Percentiles rank a stretch among this genome's conserved stretches.
These are phyloP conservation scores for Aspergillus cejpii DNA, from an alignment of 2,329 filamentous ascomycete genomes.

Conservation along the genomic window DNA sequence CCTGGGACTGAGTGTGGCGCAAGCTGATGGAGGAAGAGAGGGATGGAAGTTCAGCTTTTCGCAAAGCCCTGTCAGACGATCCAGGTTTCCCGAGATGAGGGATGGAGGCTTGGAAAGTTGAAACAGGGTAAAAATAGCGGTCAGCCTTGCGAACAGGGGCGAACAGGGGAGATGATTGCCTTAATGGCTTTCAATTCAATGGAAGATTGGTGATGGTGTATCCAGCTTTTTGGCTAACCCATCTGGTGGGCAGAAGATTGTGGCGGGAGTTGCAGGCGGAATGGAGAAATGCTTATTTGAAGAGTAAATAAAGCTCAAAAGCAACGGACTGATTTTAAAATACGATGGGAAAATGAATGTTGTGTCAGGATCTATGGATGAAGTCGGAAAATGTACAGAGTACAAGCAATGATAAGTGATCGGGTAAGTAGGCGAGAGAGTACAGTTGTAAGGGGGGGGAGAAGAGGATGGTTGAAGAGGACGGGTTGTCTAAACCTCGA, in stretches of 20 bases:
- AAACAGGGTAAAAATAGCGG: conserved; percentile 24
- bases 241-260: conserved; percentile 14
- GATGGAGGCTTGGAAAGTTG: conserved; percentile 18
- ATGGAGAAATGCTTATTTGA: conserved; percentile 13
- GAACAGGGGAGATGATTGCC: conserved; percentile 3
- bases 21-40: conserved; percentile 33
- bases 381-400: too few species aligned
- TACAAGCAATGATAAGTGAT: too few species aligned
- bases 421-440: too few species aligned
- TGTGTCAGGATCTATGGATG: conserved; percentile 10
- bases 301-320: conserved; percentile 13
- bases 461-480: too few species aligned
- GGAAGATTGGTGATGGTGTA: too few species aligned
- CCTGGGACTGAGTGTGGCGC: conserved; percentile 41
- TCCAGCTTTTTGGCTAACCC: conserved; percentile 12
- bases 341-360: conserved; percentile 5
- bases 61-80: conserved; percentile 17
- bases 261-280: conserved; percentile 13
- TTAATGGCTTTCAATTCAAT: too few species aligned
- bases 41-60: conserved; percentile 31
- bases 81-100: conserved; percentile 9
- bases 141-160: conserved; percentile 16
- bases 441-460: too few species aligned
- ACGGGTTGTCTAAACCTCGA: too few species aligned
- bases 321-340: conserved; percentile 8